These are phyloP conservation scores for Phytophthora pinifolia DNA, from an alignment of 352 stramenopile species.

Conservation along the genomic window DNA sequence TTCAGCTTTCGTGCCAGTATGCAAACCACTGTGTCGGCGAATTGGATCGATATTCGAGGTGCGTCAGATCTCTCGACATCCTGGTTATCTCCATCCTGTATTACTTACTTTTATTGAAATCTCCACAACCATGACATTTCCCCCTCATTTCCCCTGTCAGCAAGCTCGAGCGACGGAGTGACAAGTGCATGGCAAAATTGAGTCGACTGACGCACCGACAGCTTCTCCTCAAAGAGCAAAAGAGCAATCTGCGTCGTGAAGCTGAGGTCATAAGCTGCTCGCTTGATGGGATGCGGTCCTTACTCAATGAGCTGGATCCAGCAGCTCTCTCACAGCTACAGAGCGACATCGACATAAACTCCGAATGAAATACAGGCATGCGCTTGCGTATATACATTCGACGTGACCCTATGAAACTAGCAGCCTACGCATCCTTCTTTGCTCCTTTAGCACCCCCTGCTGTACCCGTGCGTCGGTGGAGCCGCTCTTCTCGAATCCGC, in stretches of 20 bases:
- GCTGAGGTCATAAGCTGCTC: slow-evolving; percentile 32
- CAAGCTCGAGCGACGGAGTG: slow-evolving; percentile 11
- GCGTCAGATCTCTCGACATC: neutral
- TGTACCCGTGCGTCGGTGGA: slow-evolving; percentile 30
- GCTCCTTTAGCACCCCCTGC: slow-evolving; percentile 20
- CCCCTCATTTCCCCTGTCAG: slow-evolving; percentile 7
- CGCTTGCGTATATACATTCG: slow-evolving; percentile 19
- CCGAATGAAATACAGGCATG: no score
- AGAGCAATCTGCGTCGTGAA: slow-evolving; percentile 35
- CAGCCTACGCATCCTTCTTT: slow-evolving; percentile 21
- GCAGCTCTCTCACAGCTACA: slow-evolving; percentile 16
- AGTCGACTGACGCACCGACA: slow-evolving; percentile 13
- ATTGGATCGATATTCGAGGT: slow-evolving; percentile 43
- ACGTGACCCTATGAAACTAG: slow-evolving; percentile 14
- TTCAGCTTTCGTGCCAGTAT: slow-evolving; percentile 74
- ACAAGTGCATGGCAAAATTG: slow-evolving; percentile 11
- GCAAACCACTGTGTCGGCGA: slow-evolving; percentile 37
- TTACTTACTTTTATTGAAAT: neutral
- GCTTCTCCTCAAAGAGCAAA: slow-evolving; percentile 22
- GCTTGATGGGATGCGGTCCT: slow-evolving; percentile 38
- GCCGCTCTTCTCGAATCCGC: slow-evolving; percentile 57
- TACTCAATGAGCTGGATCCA: slow-evolving; percentile 49
- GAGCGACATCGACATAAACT: neutral
- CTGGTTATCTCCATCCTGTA: neutral
- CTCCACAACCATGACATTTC: neutral